Evolutionary conservation across 2,329 filamentous ascomycete genomes (phyloP).

Genomic region (Penicillium sp.): DNA sequence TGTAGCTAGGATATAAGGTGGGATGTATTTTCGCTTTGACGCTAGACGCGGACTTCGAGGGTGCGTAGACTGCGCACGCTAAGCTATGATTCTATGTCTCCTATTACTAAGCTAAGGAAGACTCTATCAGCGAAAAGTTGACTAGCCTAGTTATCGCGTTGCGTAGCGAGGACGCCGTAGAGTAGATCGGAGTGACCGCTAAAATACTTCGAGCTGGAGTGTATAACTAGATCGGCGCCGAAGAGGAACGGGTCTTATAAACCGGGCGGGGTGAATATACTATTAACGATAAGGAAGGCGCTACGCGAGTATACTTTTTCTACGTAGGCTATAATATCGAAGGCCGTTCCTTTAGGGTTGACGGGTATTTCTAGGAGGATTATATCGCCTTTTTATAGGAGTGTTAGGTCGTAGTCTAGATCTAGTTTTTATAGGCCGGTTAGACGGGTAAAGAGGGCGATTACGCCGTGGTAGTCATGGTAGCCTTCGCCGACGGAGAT

Average conservation of each 20-base stretch:
- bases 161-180: slow-evolving; percentile 78
- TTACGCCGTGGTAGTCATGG: slow-evolving; percentile 90
- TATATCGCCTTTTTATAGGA: slow-evolving; percentile 77
- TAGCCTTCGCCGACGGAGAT: slow-evolving; percentile 86
- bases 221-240: slow-evolving; percentile 88
- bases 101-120: slow-evolving; percentile 83
- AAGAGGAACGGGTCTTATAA: slow-evolving; percentile 82
- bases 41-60: slow-evolving; percentile 77
- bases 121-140: slow-evolving; percentile 71
- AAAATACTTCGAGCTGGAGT: slow-evolving; percentile 94
- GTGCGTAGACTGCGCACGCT: slow-evolving; percentile 86
- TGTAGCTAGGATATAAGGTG: slow-evolving; percentile 75
- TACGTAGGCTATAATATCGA: slow-evolving; percentile 73
- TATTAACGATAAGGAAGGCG: slow-evolving; percentile 81
- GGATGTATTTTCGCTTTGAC: slow-evolving; percentile 75
- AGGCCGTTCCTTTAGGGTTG: slow-evolving; percentile 86
- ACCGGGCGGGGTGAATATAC: slow-evolving; percentile 90
- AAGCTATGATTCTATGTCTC: slow-evolving; percentile 89
- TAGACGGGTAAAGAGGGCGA: slow-evolving; percentile 74
- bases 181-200: slow-evolving; percentile 95
- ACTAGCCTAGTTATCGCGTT: slow-evolving; percentile 63
- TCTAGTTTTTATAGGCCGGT: slow-evolving; percentile 75
- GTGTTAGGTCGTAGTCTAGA: slow-evolving; percentile 69
- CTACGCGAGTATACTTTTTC: slow-evolving; percentile 73
- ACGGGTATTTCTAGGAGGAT: slow-evolving; percentile 92